A percentile compares a stretch with the other conserved stretches of the same genome.
phyloP scores from a whole-genome alignment of 2,329 filamentous ascomycete species.

The Neospermospora avenae region DNA sequence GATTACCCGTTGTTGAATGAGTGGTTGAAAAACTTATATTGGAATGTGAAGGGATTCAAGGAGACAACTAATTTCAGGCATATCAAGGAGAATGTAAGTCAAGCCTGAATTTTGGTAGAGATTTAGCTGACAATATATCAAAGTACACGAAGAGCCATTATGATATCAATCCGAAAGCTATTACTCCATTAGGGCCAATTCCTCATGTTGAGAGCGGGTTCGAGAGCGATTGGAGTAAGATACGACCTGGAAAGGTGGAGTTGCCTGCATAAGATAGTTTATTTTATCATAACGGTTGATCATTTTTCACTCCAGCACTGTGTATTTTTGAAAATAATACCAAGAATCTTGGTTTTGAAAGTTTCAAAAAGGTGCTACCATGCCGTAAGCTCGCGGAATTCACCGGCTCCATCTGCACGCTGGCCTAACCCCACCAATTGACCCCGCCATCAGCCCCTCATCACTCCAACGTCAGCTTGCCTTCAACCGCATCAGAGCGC shows the following conservation, averaged over 20 bases:
- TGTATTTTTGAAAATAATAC: no score
- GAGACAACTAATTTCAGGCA: constrained; percentile 31
- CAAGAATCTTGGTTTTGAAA: no score
- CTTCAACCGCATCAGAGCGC: no score
- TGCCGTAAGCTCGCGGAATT: no score
- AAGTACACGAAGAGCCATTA: constrained; percentile 83
- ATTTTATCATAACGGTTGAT: no score
- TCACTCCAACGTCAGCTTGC: no score
- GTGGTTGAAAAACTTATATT: constrained; percentile 65
- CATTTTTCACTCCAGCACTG: no score
- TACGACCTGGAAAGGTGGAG: constrained; percentile 22
- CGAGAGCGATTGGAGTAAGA: constrained; percentile 55
- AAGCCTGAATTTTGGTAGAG: no score
- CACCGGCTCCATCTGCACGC: no score
- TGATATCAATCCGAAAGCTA: constrained; percentile 64
- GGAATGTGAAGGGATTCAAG: constrained; percentile 57
- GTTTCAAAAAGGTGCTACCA: no score
- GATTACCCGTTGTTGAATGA: constrained; percentile 60
- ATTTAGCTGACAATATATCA: constrained; percentile 41
- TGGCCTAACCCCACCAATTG: no score
- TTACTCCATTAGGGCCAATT: constrained; percentile 81
- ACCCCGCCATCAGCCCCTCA: no score
- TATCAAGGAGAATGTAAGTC: constrained; percentile 49
- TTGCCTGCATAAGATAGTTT: constrained; percentile 19
- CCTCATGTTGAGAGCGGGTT: constrained; percentile 75